Evolutionary conservation across 2,329 filamentous ascomycete genomes (phyloP).

Genomic region (Diplodia seriata): DNA sequence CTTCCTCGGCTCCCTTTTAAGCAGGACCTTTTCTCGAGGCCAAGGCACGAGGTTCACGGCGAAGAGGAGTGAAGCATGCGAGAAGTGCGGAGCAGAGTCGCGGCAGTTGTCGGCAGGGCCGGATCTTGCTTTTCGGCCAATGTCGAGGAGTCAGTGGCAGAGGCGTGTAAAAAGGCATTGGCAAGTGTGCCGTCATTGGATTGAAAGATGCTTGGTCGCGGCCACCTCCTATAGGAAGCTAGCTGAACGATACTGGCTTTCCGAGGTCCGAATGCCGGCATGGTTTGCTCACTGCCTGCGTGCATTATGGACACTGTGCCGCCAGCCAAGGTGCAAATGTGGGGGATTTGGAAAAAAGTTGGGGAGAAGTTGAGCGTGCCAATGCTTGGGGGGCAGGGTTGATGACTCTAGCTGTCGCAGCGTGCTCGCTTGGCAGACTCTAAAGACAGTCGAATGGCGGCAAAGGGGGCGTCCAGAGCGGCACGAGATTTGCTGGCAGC

Average conservation of each 20-base stretch:
- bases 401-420: slow-evolving; percentile 22
- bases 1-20: background rate
- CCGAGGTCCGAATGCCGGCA: slow-evolving; percentile 2
- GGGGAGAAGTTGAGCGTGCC: slow-evolving; percentile 1
- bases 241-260: background rate
- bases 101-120: slow-evolving; percentile 15
- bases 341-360: slow-evolving; percentile 6
- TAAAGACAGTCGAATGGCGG: background rate
- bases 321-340: slow-evolving; percentile 15
- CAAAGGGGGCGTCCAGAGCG: background rate
- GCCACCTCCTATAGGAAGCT: background rate
- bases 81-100: background rate
- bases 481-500: slow-evolving; percentile 7
- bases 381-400: slow-evolving; percentile 21
- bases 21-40: background rate
- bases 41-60: background rate
- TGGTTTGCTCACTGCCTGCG: background rate
- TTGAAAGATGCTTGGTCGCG: background rate
- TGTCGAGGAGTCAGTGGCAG: background rate
- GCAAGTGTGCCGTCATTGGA: background rate
- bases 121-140: background rate
- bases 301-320: background rate
- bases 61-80: background rate
- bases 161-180: background rate
- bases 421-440: background rate